phyloP scores from a whole-genome alignment of 1,284 basidiomycete genomes.

The Pseudomicrostroma phylloplanum region DNA sequence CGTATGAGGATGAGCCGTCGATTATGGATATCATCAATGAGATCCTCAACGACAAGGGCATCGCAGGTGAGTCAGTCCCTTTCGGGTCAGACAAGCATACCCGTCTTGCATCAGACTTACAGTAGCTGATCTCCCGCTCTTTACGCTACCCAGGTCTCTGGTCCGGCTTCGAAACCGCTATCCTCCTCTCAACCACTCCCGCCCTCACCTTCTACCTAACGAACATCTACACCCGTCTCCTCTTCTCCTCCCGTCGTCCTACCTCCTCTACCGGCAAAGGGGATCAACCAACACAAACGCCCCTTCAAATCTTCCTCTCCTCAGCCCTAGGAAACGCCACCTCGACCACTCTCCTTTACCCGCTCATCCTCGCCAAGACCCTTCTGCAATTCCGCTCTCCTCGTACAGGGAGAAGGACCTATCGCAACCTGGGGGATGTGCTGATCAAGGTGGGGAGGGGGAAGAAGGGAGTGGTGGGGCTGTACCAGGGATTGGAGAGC shows the following conservation, averaged over 20 bases:
- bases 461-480: constrained; percentile 26
- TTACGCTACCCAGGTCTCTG: constrained; percentile 44
- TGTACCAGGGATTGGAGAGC: constrained; percentile 39
- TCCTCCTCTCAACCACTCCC: constrained; percentile 50
- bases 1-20: constrained; percentile 36
- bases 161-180: constrained; percentile 50
- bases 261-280: constrained; percentile 13
- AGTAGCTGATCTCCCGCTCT: not conserved
- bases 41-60: constrained; percentile 50
- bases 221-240: constrained; percentile 31
- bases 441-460: constrained; percentile 18
- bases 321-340: constrained; percentile 53
- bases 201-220: constrained; percentile 52
- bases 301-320: constrained; percentile 52
- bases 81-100: too few species aligned
- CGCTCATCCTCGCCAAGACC: constrained; percentile 53
- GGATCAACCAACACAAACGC: constrained; percentile 42
- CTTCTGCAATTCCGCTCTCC: constrained; percentile 51
- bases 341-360: constrained; percentile 51
- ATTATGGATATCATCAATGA: constrained; percentile 42
- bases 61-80: constrained; percentile 15
- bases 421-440: constrained; percentile 35
- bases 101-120: not conserved
- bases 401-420: constrained; percentile 37
- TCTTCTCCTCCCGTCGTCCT: constrained; percentile 34